Conservation (phyloP, 2,329 filamentous ascomycete species). For the Drechslerella coelobrocha region DNA sequence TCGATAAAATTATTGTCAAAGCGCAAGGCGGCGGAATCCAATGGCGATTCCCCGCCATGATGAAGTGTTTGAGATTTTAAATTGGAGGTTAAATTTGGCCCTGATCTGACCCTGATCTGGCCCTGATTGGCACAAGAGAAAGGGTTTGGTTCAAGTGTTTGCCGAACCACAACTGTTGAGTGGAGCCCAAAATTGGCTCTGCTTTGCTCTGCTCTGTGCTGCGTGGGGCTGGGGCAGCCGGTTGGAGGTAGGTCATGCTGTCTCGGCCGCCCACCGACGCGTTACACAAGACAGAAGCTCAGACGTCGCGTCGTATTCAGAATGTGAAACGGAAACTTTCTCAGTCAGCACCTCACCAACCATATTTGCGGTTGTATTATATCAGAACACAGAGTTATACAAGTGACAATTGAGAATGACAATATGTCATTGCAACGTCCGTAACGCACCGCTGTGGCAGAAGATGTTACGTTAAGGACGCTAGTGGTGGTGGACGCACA, state of each 20-base stretch:
- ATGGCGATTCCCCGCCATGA: not conserved
- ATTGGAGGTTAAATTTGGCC: conserved; percentile 1
- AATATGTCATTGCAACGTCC: not conserved
- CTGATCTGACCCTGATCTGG: too few relatives aligned
- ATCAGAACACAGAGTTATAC: not conserved
- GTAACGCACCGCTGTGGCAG: not conserved
- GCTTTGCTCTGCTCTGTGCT: too few relatives aligned
- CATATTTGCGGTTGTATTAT: not conserved
- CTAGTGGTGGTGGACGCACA: not conserved
- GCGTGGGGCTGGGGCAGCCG: not conserved
- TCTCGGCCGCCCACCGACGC: conserved; percentile 3
- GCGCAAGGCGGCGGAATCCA: conserved; percentile 2
- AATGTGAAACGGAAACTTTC: not conserved
- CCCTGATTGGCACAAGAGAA: not conserved
- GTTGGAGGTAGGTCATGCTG: not conserved
- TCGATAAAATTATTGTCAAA: conserved; percentile 8
- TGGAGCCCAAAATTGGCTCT: too few relatives aligned
- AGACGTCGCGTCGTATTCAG: not conserved
- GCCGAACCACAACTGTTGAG: too few relatives aligned
- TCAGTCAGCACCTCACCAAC: not conserved
- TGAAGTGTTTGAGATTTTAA: not conserved
- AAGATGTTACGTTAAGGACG: not conserved
- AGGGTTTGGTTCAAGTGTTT: conserved; percentile 1
- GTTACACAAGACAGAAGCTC: conserved; percentile 1
- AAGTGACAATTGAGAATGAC: not conserved